Base-by-base conservation (phyloP, 2,329 filamentous ascomycete genomes). In the Podosphaera leucotricha region DNA sequence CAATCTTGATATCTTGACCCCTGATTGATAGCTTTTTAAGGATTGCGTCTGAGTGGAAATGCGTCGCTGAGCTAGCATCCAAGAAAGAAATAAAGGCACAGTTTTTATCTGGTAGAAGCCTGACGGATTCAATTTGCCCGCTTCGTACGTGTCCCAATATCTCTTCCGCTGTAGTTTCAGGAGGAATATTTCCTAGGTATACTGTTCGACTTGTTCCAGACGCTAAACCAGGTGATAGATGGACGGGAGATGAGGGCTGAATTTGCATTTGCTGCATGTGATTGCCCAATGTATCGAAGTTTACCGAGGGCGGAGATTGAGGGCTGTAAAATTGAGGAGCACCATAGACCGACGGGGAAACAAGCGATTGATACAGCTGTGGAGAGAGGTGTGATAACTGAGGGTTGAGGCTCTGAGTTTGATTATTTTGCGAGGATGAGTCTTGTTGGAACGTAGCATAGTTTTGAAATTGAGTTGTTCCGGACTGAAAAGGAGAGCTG, bases 31-130 rank as follows among this genome's bases (percentile, higher is more conserved):
- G 75, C 71, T 95, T 98, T 71, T 98, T 98, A 72, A 98, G 73
- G 64, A 98, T 98, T 53, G 90, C 90, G 69, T 98, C 90, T 18
- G 90, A 98, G 68, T 98, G 90, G 66, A 98, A 98, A 61, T 98
- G 90, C 19, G 87, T 95, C 46, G 90, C 90, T 24, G 90, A 94
- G 65, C 86, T 93, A 55, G 86, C 85, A 58, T 98, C 90, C 52
- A 98, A 70, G 67, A 98, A 98, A 6, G 90, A 98, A 60, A 98
- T 95, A 69, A 98, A 98, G 46, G 90, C 90, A 59, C 90, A 98
- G 70, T 95, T 98, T 82, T 95, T 98, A 65, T 98, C 90, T 20
- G 87, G 84, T 45, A 98, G 70, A 51, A 98, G 72, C 54, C 90
- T 80, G 44, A 98, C 90, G n/a, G 90, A 95, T 66, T 98, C 90